These are phyloP conservation scores for Colletotrichum spaethianum DNA, from an alignment of 2,329 filamentous ascomycete genomes.

Conservation along the genomic window DNA sequence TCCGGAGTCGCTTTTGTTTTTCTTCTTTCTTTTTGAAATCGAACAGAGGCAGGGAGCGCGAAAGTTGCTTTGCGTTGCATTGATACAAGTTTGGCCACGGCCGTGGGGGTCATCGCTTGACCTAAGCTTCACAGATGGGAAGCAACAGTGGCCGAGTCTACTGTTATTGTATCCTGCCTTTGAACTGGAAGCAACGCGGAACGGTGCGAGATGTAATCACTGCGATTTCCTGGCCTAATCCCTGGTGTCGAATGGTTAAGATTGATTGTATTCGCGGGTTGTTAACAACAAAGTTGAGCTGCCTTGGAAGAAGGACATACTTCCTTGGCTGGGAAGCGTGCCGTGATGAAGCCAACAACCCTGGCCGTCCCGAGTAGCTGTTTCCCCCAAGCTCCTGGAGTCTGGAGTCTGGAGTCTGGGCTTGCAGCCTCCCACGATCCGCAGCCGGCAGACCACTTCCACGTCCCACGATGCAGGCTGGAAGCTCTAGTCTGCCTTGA, in stretches of 20 bases:
- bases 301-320: not conserved
- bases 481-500: conserved; percentile 5
- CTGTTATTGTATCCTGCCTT: not conserved
- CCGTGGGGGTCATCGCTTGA: not conserved
- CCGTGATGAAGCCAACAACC: conserved; percentile 10
- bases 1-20: not conserved
- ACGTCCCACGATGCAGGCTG: conserved; percentile 11
- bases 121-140: not conserved
- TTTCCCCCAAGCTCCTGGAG: conserved; percentile 1
- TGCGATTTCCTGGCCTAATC: not conserved
- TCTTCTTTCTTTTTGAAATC: not conserved
- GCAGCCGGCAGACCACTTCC: not conserved
- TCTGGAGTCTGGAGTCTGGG: conserved; percentile 12
- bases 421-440: conserved; percentile 3
- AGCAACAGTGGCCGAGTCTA: not conserved
- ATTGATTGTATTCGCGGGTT: not conserved
- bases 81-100: not conserved
- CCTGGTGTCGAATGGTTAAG: not conserved
- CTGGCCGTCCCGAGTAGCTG: not conserved
- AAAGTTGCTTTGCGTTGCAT: not conserved
- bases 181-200: not conserved
- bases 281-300: not conserved
- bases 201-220: no score
- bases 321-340: not conserved
- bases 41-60: not conserved